phyloP scores from a whole-genome alignment of 768 basidiomycete species.

The Rossbeevera mucosa region DNA sequence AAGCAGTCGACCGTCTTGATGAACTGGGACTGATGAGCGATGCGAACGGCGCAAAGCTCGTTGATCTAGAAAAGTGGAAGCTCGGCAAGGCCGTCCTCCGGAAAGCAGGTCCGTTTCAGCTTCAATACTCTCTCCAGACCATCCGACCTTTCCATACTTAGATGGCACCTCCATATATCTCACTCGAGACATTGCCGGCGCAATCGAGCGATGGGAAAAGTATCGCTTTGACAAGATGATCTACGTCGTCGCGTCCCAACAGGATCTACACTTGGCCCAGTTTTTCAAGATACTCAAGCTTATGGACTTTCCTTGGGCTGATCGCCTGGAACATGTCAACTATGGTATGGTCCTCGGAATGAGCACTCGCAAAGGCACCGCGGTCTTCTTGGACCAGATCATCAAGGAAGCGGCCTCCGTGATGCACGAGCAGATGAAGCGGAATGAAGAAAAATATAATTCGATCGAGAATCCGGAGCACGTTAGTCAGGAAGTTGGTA shows the following conservation, averaged over 20 bases:
- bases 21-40: conserved; percentile 74
- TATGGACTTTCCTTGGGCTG: conserved; percentile 88
- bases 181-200: conserved; percentile 92
- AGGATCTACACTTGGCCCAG: conserved; percentile 84
- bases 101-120: conserved; percentile 60
- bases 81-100: conserved; percentile 86
- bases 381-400: conserved; percentile 92
- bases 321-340: conserved; percentile 80
- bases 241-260: conserved; percentile 85
- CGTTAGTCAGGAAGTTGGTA: conserved; percentile 79
- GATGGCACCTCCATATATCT: conserved; percentile 94
- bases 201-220: conserved; percentile 86
- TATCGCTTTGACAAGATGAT: conserved; percentile 93
- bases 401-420: conserved; percentile 80
- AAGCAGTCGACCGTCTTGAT: conserved; percentile 62
- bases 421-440: conserved; percentile 97
- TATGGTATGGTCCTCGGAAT: conserved; percentile 92
- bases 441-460: conserved; percentile 89
- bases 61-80: conserved; percentile 87
- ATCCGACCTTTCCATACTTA: conserved; percentile 25
- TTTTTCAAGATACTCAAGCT: conserved; percentile 91
- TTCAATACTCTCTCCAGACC: too few relatives aligned
- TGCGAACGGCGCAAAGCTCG: conserved; percentile 74
- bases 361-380: conserved; percentile 91
- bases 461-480: conserved; percentile 83